A percentile compares a stretch with the other conserved stretches of the same genome.
These are phyloP conservation scores for Hypoxylon rickii DNA, from an alignment of 495 filamentous ascomycete species.

Conservation along the genomic window DNA sequence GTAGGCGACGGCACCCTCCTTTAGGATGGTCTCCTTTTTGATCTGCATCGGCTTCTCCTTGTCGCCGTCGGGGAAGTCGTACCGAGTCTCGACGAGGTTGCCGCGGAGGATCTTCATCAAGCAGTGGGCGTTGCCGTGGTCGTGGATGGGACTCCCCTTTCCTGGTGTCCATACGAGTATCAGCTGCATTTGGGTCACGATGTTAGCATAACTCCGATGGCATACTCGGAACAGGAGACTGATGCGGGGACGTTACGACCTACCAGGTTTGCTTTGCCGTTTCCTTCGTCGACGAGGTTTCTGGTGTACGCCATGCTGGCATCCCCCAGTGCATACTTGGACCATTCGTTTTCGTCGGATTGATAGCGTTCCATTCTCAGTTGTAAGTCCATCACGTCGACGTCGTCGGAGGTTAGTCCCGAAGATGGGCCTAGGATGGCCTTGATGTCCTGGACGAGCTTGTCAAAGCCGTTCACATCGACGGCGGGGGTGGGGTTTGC, in stretches of 20 bases:
- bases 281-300: slow-evolving; percentile 88
- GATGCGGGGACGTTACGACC: slow-evolving; percentile 29
- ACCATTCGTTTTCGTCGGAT: slow-evolving; percentile 72
- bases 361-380: slow-evolving; percentile 71
- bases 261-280: slow-evolving; percentile 89
- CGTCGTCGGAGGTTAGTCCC: slow-evolving; percentile 77
- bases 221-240: neutral
- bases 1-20: slow-evolving; percentile 73
- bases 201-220: slow-evolving; percentile 6
- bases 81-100: slow-evolving; percentile 76
- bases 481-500: neutral
- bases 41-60: slow-evolving; percentile 56
- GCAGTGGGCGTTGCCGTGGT: slow-evolving; percentile 85
- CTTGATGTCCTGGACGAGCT: slow-evolving; percentile 73
- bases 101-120: slow-evolving; percentile 75
- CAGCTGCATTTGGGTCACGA: slow-evolving; percentile 54
- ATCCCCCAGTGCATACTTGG: slow-evolving; percentile 69
- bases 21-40: slow-evolving; percentile 58
- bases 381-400: slow-evolving; percentile 70
- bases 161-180: slow-evolving; percentile 93
- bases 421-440: slow-evolving; percentile 73
- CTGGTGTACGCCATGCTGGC: slow-evolving; percentile 72
- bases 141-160: slow-evolving; percentile 83
- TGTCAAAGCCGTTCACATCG: slow-evolving; percentile 62
- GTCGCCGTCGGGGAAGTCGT: slow-evolving; percentile 68